phyloP scores from a whole-genome alignment of 768 basidiomycete genomes.

The Sistotremastrum suecicum region DNA sequence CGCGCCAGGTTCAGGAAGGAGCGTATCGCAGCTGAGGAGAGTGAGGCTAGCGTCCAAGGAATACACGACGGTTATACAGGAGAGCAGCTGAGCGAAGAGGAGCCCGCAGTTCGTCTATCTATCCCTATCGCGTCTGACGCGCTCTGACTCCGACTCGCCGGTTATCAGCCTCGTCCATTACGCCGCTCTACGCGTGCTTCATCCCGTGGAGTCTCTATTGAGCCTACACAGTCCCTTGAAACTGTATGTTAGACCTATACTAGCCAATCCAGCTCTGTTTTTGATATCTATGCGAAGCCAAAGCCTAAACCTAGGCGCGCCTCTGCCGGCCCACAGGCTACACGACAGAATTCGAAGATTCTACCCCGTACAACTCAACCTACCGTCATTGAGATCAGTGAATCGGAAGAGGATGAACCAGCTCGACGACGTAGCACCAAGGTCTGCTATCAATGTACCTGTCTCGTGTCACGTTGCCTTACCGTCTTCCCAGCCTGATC shows the following conservation, averaged over 20 bases:
- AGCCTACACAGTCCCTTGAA: constrained; percentile 28
- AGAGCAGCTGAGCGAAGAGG: constrained; percentile 35
- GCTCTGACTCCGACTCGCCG: constrained; percentile 7
- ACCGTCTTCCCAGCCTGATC: too few species aligned
- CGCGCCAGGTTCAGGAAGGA: constrained; percentile 46
- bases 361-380: constrained; percentile 25
- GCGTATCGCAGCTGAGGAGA: constrained; percentile 48
- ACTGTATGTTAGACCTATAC: constrained; percentile 30
- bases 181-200: constrained; percentile 52
- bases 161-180: constrained; percentile 12
- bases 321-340: constrained; percentile 29
- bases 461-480: too few species aligned
- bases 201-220: constrained; percentile 39
- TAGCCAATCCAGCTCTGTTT: constrained; percentile 3
- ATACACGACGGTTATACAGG: constrained; percentile 78
- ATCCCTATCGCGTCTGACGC: constrained; percentile 1
- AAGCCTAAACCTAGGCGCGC: constrained; percentile 72
- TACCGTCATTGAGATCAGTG: constrained; percentile 55
- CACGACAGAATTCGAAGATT: constrained; percentile 12
- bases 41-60: constrained; percentile 66
- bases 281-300: constrained; percentile 7
- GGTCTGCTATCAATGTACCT: too few species aligned
- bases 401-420: constrained; percentile 53
- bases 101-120: constrained; percentile 24
- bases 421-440: constrained; percentile 12